Evolutionary conservation across 1,284 basidiomycete species (phyloP), one percentile per base, ranked within the genome.

Genomic region (Clitocybe nebularis): DNA sequence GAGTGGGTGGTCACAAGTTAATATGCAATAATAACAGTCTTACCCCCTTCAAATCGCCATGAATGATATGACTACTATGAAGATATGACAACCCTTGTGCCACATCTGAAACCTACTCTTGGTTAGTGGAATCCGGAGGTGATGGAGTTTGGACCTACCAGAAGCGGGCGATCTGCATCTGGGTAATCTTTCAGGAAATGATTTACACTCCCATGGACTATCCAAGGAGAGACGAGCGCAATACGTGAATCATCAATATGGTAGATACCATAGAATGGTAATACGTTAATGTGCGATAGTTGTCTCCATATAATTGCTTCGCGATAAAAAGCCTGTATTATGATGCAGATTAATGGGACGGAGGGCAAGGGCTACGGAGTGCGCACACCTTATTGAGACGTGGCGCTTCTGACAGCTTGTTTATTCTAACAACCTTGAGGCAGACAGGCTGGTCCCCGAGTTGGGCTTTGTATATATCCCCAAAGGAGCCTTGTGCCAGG

Each of bases 151-250:
- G 25, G 16, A 25, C 4, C 39, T 40, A 64, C 58, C 44, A 64
- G 35, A 4, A 22, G 41, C 28, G 28, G 52, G 47, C 54, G 51
- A 41, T 60, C 47, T 21, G 25, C 53, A 21, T 48, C 14, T 2
- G 57, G 36, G 20, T 43, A 33, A 6, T 17, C 26, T 13, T 34
- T 42, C 21, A 71, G 46, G 48, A 56, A 58, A 3, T 46, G 21
- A 10, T 43, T 49, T 22, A 71, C 45, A 40, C 62, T 59, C 4
- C 69, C 67, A 33, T 62, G 57, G 21, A 51, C 52, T 56, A 64
- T 64, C 53, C 61, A 70, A 2, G 58, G 61, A 8, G 64, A 66
- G 24, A 71, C 60, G 2, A 72, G 50, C 30, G 60, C 59, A 7
- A 59, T 26, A 13, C 48, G 39, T 6, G 43, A 26, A 30, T 50